Percentiles rank a stretch among this genome's conserved stretches.
These are phyloP conservation scores for Rhodotorula sp. DNA, from an alignment of 1,284 basidiomycete genomes.

Conservation along the genomic window DNA sequence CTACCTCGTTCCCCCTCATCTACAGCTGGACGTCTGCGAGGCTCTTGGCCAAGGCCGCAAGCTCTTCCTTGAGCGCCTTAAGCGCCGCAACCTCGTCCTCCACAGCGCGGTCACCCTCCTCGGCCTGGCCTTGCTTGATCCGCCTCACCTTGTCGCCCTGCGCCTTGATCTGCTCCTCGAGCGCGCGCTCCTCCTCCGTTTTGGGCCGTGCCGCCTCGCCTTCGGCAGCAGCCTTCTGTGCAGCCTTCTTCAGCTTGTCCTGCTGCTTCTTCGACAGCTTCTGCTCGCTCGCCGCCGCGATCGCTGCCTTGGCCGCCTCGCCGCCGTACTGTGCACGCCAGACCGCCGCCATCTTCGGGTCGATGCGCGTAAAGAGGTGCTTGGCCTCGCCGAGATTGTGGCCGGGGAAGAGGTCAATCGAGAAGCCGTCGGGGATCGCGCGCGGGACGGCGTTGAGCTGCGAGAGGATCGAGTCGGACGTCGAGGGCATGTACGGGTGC, in stretches of 20 bases:
- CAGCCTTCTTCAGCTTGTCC: slow-evolving; percentile 42
- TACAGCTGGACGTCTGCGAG: slow-evolving; percentile 9
- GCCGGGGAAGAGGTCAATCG: slow-evolving; percentile 79
- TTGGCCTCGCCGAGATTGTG: slow-evolving; percentile 82
- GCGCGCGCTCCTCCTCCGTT: slow-evolving; percentile 61
- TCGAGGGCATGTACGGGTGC: slow-evolving; percentile 96
- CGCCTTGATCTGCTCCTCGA: slow-evolving; percentile 67
- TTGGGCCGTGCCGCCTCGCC: slow-evolving; percentile 58
- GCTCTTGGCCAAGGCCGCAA: slow-evolving; percentile 53
- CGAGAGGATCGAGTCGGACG: slow-evolving; percentile 71
- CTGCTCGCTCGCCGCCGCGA: slow-evolving; percentile 6
- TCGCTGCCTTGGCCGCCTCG: slow-evolving; percentile 48
- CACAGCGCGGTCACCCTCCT: slow-evolving; percentile 50
- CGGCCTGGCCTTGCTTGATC: slow-evolving; percentile 64
- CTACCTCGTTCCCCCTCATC: neutral
- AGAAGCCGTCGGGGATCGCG: slow-evolving; percentile 63
- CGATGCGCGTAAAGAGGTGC: slow-evolving; percentile 91
- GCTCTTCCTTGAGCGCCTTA: slow-evolving; percentile 62
- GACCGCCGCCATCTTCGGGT: slow-evolving; percentile 80
- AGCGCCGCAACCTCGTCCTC: slow-evolving; percentile 55
- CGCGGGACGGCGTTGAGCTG: slow-evolving; percentile 90
- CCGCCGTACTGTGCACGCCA: slow-evolving; percentile 84
- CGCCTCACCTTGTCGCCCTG: slow-evolving; percentile 70
- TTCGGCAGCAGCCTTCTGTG: slow-evolving; percentile 49
- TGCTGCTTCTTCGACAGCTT: slow-evolving; percentile 58